phyloP scores from a whole-genome alignment of 192 early-diverging fungal genomes.

The Coemansia sp. region DNA sequence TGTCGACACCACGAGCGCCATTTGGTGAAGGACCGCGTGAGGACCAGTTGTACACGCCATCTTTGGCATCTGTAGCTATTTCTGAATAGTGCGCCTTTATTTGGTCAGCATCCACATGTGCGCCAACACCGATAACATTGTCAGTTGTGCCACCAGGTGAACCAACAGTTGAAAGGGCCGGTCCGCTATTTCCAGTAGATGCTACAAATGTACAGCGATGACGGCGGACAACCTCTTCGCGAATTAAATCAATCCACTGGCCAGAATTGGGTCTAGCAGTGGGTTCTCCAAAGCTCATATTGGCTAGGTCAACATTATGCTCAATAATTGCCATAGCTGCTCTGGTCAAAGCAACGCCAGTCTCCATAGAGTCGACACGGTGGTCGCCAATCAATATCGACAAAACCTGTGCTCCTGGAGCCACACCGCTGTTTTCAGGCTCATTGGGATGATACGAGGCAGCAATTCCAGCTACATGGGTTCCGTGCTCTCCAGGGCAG shows the following conservation, averaged over 20 bases:
- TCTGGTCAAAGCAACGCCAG: slow-evolving; percentile 73
- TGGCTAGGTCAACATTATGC: slow-evolving; percentile 67
- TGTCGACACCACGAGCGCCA: slow-evolving; percentile 77
- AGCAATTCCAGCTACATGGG: slow-evolving; percentile 92
- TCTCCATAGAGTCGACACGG: slow-evolving; percentile 75
- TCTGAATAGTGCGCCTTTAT: slow-evolving; percentile 77
- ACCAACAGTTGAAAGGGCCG: slow-evolving; percentile 79
- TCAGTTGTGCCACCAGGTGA: slow-evolving; percentile 77
- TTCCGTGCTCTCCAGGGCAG: slow-evolving; percentile 78
- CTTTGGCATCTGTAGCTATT: slow-evolving; percentile 71
- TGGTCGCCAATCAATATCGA: slow-evolving; percentile 91
- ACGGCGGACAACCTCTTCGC: slow-evolving; percentile 77
- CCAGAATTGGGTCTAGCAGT: slow-evolving; percentile 67
- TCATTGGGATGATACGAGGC: slow-evolving; percentile 87
- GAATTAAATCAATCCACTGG: slow-evolving; percentile 75
- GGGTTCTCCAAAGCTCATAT: slow-evolving; percentile 91
- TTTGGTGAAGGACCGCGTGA: slow-evolving; percentile 83
- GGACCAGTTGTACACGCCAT: slow-evolving; percentile 81
- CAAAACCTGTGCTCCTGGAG: slow-evolving; percentile 92
- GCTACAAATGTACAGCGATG: slow-evolving; percentile 79
- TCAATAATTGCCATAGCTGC: slow-evolving; percentile 72
- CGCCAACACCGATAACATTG: slow-evolving; percentile 85
- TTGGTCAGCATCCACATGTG: slow-evolving; percentile 79
- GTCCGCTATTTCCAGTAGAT: slow-evolving; percentile 90
- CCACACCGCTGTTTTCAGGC: slow-evolving; percentile 80